A percentile compares a stretch with the other conserved stretches of the same genome.
These are phyloP conservation scores for Saccharomyces paradoxus DNA, from an alignment of 805 yeast species.

Conservation along the genomic window DNA sequence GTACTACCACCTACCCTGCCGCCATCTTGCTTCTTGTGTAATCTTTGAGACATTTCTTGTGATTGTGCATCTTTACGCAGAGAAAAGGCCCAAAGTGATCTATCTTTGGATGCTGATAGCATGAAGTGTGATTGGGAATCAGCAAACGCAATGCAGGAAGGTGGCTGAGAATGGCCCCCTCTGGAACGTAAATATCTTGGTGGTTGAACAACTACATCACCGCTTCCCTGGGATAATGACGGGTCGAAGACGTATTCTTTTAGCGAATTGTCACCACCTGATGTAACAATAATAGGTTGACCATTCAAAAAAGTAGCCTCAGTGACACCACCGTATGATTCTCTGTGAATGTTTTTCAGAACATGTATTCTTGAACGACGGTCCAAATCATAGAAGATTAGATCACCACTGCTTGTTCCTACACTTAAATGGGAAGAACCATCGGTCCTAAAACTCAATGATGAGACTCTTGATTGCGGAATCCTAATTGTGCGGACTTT, in stretches of 20 bases:
- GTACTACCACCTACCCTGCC: conserved; percentile 51
- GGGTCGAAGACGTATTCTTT: conserved; percentile 94
- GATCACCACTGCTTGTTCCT: conserved; percentile 72
- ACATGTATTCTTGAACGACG: conserved; percentile 67
- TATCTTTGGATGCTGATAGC: conserved; percentile 79
- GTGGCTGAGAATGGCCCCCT: conserved; percentile 96
- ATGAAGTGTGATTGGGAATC: conserved; percentile 75
- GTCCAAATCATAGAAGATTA: conserved; percentile 76
- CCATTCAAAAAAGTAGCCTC: conserved; percentile 73
- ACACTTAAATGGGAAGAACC: conserved; percentile 77
- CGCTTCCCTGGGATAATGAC: conserved; percentile 48
- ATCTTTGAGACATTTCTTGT: conserved; percentile 80
- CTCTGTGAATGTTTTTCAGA: conserved; percentile 64
- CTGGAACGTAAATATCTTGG: conserved; percentile 88
- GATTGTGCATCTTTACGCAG: conserved; percentile 94
- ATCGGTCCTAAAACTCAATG: conserved; percentile 86
- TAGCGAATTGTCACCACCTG: conserved; percentile 84
- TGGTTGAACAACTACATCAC: conserved; percentile 60
- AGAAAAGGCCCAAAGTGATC: conserved; percentile 84
- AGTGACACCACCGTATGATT: conserved; percentile 67
- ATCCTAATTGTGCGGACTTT: conserved; percentile 43
- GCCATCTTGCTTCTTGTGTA: conserved; percentile 38
- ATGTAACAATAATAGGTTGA: conserved; percentile 81
- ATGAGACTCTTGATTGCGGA: conserved; percentile 36
- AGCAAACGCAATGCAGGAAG: conserved; percentile 66